phyloP scores from a whole-genome alignment of 2,329 filamentous ascomycete genomes.

The Xylariaceae sp. region DNA sequence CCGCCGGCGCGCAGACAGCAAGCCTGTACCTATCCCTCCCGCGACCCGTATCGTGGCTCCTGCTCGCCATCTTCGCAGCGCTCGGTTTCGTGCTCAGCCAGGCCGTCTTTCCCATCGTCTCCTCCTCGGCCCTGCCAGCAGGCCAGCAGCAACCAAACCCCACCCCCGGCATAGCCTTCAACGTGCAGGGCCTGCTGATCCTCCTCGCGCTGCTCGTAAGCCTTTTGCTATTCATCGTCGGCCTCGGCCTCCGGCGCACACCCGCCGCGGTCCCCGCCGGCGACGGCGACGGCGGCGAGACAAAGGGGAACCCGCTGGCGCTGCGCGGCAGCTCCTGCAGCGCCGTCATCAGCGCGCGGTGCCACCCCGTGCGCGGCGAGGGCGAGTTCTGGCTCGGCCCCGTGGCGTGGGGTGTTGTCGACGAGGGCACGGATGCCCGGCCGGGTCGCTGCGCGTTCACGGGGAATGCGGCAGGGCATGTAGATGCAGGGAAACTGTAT shows the following conservation, averaged over 20 bases:
- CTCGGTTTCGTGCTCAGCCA: slow-evolving; percentile 55
- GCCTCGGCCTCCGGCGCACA: slow-evolving; percentile 49
- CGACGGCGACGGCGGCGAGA: slow-evolving; percentile 44
- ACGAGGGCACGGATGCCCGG: slow-evolving; percentile 45
- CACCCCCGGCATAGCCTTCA: slow-evolving; percentile 48
- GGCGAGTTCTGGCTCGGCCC: slow-evolving; percentile 43
- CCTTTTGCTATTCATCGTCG: slow-evolving; percentile 45
- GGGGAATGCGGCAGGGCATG: slow-evolving; percentile 37
- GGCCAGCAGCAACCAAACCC: slow-evolving; percentile 12
- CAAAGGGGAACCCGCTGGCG: slow-evolving; percentile 55
- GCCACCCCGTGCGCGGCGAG: slow-evolving; percentile 46
- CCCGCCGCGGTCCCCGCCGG: slow-evolving; percentile 45
- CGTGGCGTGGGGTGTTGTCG: slow-evolving; percentile 55
- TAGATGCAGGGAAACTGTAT: slow-evolving; percentile 48
- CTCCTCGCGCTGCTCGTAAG: slow-evolving; percentile 49
- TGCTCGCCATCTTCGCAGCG: slow-evolving; percentile 51
- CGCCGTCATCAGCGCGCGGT: slow-evolving; percentile 57
- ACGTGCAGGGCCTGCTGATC: slow-evolving; percentile 49
- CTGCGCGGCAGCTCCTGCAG: slow-evolving; percentile 56
- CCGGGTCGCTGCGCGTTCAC: slow-evolving; percentile 54
- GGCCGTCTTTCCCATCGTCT: slow-evolving; percentile 45
- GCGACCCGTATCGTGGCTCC: slow-evolving; percentile 50
- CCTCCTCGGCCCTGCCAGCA: slow-evolving; percentile 11
- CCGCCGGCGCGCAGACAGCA: slow-evolving; percentile 52
- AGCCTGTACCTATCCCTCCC: slow-evolving; percentile 59